Base-by-base conservation (phyloP, 2,329 filamentous ascomycete species). In the Fusarium subglutinans region DNA sequence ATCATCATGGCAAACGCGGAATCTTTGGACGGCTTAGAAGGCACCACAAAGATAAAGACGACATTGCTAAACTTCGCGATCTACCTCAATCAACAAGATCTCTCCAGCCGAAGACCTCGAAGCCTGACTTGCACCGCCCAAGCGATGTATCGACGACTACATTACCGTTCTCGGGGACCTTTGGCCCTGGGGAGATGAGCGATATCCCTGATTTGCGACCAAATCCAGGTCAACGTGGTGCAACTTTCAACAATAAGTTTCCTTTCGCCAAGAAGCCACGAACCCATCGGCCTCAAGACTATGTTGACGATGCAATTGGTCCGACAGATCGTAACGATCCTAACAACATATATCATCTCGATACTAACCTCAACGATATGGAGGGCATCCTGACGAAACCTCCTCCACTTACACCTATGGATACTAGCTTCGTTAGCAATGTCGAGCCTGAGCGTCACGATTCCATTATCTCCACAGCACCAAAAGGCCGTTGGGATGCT, bases 301-400 rank as follows among this genome's bases (percentile, higher is more conserved):
- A 86, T 69, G 83, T 79, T 71, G 91, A 87, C 79, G 91, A 90
- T 80, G 86, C 85, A 28, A 90, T 89, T 70, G 89, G 88, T 7
- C 89, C 88, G 1, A 90, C 88, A 13, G 90, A 92, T 67, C 89
- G 87, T 58, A 84, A 87, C 47, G 87, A 88, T 60, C 87, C 88
- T 47, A 88, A 88, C 47, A 89, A 88, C 18, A 82, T 94, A 51
- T 97, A 92, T 83, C 89, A 90, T 78, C 89, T 98, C 33, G 96
- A 98, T 81, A 97, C 94, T 5, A 93, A 98, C 80, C 88, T 98
- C 54, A 90, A 91, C 64, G 90, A 98, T 77, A 96, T 99, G 94
- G 93, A 95, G 77, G 96, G 94, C 28, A 98, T 98, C 73, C 85
- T 98, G 68, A 91, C 91, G 58, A 90, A 91, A 72, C 91, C 90